These are phyloP conservation scores for Dissoconium aciculare DNA, from an alignment of 2,329 filamentous ascomycete species.

Conservation along the genomic window DNA sequence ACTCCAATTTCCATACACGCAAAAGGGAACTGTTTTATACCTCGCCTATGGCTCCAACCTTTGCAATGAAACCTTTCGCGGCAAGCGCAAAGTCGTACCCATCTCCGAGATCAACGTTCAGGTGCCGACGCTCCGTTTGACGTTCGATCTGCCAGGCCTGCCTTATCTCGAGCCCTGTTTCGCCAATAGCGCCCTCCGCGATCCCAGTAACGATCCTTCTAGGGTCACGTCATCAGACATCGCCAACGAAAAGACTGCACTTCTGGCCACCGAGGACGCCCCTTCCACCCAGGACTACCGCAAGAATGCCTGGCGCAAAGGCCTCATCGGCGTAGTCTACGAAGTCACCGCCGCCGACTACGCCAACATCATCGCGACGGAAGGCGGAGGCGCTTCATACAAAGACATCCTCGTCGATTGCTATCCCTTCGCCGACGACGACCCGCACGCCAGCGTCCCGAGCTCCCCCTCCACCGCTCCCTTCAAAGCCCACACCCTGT, in stretches of 20 bases:
- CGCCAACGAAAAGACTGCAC: conserved; percentile 23
- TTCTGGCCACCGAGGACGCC: conserved; percentile 13
- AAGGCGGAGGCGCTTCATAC: conserved; percentile 78
- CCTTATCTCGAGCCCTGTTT: conserved; percentile 88
- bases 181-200: conserved; percentile 57
- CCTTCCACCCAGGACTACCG: conserved; percentile 26
- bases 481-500: conserved; percentile 76
- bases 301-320: conserved; percentile 59
- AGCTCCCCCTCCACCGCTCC: conserved; percentile 45
- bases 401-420: conserved; percentile 69
- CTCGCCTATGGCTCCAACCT: conserved; percentile 84
- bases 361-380: conserved; percentile 71
- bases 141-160: conserved; percentile 72
- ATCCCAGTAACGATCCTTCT: conserved; percentile 23
- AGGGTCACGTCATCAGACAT: neutral
- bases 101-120: conserved; percentile 68
- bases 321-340: conserved; percentile 85
- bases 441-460: conserved; percentile 43
- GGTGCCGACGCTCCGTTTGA: conserved; percentile 61
- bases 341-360: conserved; percentile 78
- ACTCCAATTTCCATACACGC: conserved; percentile 6
- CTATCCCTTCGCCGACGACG: conserved; percentile 46
- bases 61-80: conserved; percentile 62
- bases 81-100: conserved; percentile 62
- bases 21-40: conserved; percentile 21